Evolutionary conservation across 2,329 filamentous ascomycete species (phyloP).

Genomic region (Pyricularia pennisetigena): DNA sequence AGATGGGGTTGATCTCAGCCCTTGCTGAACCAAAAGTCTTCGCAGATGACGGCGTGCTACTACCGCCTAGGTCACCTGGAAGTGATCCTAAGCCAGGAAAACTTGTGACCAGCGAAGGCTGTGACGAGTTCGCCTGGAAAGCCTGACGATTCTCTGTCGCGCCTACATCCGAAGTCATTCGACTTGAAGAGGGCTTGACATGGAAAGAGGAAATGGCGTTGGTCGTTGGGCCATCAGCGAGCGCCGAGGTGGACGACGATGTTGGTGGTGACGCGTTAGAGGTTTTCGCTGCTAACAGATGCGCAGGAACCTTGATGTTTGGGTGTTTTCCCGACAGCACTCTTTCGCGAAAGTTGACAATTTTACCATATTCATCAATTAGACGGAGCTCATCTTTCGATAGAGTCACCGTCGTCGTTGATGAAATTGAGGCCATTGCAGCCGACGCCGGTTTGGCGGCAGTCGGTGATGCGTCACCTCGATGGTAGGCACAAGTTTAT

Average conservation of each 20-base stretch:
- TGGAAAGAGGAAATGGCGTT: conserved; percentile 9
- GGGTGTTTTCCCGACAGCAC: conserved; percentile 70
- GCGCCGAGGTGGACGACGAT: conserved; percentile 3
- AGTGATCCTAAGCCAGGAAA: conserved; percentile 12
- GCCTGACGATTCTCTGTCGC: conserved; percentile 21
- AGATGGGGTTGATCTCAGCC: conserved; percentile 69
- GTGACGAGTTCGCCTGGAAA: conserved; percentile 26
- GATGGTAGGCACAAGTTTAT: background rate
- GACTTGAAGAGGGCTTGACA: conserved; percentile 1
- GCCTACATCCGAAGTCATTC: conserved; percentile 2
- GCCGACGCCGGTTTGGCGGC: conserved; percentile 6
- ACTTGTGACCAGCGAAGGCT: conserved; percentile 17
- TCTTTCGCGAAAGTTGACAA: conserved; percentile 70
- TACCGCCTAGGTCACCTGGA: conserved; percentile 7
- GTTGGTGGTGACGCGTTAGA: background rate
- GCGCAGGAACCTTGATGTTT: conserved; percentile 44
- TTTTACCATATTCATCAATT: conserved; percentile 64
- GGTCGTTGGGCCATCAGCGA: conserved; percentile 1
- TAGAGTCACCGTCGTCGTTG: conserved; percentile 15
- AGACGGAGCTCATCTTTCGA: conserved; percentile 43
- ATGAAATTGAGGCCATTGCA: conserved; percentile 25
- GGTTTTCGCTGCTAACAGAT: conserved; percentile 22
- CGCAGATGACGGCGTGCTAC: conserved; percentile 12
- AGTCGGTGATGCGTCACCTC: conserved; percentile 10
- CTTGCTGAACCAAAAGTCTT: conserved; percentile 36